These are phyloP conservation scores for Fusarium piperis DNA, from an alignment of 2,329 filamentous ascomycete species.

Conservation along the genomic window DNA sequence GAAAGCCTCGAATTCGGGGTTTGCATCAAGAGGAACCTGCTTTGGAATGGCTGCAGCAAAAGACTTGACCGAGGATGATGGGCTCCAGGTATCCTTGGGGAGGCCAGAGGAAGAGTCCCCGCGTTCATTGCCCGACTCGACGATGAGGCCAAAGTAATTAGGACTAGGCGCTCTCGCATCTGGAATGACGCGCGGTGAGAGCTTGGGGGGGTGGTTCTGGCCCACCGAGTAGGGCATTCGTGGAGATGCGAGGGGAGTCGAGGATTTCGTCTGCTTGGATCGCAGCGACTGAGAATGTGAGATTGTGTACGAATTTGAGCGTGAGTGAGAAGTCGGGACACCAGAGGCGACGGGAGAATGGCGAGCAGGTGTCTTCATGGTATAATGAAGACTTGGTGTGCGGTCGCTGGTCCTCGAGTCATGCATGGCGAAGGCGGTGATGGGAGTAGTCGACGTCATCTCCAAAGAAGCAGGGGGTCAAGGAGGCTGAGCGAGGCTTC, in stretches of 20 bases:
- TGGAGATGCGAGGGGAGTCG: slow-evolving; percentile 64
- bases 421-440: slow-evolving; percentile 43
- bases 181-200: slow-evolving; percentile 53
- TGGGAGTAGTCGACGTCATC: slow-evolving; percentile 41
- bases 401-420: slow-evolving; percentile 49
- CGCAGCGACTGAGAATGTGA: slow-evolving; percentile 55
- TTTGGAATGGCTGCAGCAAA: slow-evolving; percentile 75
- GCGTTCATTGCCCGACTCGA: slow-evolving; percentile 69
- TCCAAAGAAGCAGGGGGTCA: slow-evolving; percentile 28
- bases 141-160: slow-evolving; percentile 85
- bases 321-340: slow-evolving; percentile 41
- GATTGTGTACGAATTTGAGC: slow-evolving; percentile 52
- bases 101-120: slow-evolving; percentile 73
- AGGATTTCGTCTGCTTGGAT: slow-evolving; percentile 51
- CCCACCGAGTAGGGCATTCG: slow-evolving; percentile 63
- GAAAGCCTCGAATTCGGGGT: slow-evolving; percentile 86
- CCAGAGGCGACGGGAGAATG: slow-evolving; percentile 48
- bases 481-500: slow-evolving; percentile 19
- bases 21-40: slow-evolving; percentile 76
- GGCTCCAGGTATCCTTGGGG: slow-evolving; percentile 78
- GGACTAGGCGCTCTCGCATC: slow-evolving; percentile 70
- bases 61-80: slow-evolving; percentile 75
- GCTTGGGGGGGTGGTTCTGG: slow-evolving; percentile 62
- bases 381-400: slow-evolving; percentile 50
- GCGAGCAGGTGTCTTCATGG: slow-evolving; percentile 58